Base-by-base conservation (phyloP, 2,329 filamentous ascomycete species). In the Aspergillus hiratsukae region DNA sequence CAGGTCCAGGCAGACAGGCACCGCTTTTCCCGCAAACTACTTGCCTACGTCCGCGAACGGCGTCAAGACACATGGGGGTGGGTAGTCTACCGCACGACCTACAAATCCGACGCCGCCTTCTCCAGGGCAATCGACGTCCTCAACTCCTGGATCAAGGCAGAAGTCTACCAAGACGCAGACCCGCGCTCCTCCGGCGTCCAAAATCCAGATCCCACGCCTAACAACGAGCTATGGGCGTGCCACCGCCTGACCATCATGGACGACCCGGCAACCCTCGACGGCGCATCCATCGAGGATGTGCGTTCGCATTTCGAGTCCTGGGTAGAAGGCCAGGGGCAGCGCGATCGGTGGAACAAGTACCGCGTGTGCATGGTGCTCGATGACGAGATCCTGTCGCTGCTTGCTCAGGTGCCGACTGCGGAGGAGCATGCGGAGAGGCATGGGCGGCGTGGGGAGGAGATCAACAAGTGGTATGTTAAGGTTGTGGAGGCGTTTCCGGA, bases 291-390 rank as follows among this genome's bases (percentile, higher is more conserved):
- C 7, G 54, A 51, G 10, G 31, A 25, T 2, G 49, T 52, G 10
- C 49, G 54, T n/a, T 28, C 29, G 14, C 49, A 56, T 49, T 56
- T 52, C 43, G 25, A 52, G 25, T 19, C 11, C 7, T 52, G 54
- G 54, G 50, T 51, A 14, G 45, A 21, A 37, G 45, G 40, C 19
- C 40, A 31, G 19, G 25, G 40, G n/a, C 27, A 31, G 25, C 51
- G 19, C 3, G 51, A 52, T 46, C 8, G 5, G 19, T 52, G 51
- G 51, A 52, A 45, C 9, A 52, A 52, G 9, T 52, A 52, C 19
- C 37, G 51, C 23, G 40, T 46, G 8, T 52, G 51, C 40, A 28
- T 52, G 23, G 35, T 52, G 23, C 43, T 52, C 6, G 40, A 52
- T 31, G 51, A 52, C 6, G 51, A n/a, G 23, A 37, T 37, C 14